Base-by-base conservation (phyloP, 176 grass and related monocot genomes). In the Dendrocalamus sinicus region DNA sequence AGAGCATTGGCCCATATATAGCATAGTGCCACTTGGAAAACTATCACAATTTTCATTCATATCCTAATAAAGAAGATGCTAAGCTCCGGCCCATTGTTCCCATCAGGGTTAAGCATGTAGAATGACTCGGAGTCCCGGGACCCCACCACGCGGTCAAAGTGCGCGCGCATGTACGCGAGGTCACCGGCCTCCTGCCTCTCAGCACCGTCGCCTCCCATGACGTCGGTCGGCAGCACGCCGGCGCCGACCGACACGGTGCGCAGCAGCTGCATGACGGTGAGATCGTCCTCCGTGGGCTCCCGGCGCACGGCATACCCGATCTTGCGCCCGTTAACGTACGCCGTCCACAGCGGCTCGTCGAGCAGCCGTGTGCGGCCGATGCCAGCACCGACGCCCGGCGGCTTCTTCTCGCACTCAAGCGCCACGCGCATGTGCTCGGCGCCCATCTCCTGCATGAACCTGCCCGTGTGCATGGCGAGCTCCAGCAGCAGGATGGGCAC, bases 391-490 rank as follows among this genome's bases (percentile, higher is more conserved):
- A 50, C 50, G 48, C 83, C 87, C 19, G 84, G 78, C 44, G 92
- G 83, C 81, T 87, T 93, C 89, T 92, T 95, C 81, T 94, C 96
- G 74, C 93, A 95, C 89, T 98, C 93, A 60, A 98, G 80, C 70
- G 96, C 93, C 28, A 98, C 88, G 66, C 93, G 89, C 15, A 95
- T 79, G 82, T 94, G 91, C 89, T 95, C 93, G 22, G 91, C 85
- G 69, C 96, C 93, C 96, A 98, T 94, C 83, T 94, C 93, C 90
- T 95, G 96, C 96, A 95, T 95, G 96, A 98, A 98, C 82, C 92
- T 85, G 16, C 91, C 88, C 9, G 96, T 95, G 48, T 86, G 91
- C 72, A 94, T 91, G 45, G 96, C 93, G 12, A 98, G 90, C 91
- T 98, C 96, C 19, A 98, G 88, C 32, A 98, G 87, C 51, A 98